phyloP scores from a whole-genome alignment of 441 rosid genomes.

The Croton setiger region DNA sequence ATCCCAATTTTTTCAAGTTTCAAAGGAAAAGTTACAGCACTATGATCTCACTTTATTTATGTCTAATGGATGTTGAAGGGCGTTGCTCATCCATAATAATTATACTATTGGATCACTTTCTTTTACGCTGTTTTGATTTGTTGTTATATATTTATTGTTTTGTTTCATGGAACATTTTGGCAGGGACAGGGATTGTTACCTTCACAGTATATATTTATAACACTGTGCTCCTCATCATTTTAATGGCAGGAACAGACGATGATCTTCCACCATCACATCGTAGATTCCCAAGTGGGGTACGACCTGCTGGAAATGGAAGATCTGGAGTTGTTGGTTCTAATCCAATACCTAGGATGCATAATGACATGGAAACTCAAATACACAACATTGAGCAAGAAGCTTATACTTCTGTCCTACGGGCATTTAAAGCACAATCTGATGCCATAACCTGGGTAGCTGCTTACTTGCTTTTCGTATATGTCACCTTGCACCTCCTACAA shows the following conservation, averaged over 20 bases:
- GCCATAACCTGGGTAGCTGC: constrained; percentile 90
- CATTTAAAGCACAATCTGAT: constrained; percentile 99
- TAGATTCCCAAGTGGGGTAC: constrained; percentile 79
- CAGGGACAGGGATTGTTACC: background rate
- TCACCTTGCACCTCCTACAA: background rate
- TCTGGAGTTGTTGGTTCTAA: constrained; percentile 59
- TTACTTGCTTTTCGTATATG: background rate
- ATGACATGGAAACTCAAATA: constrained; percentile 96
- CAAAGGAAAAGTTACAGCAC: background rate
- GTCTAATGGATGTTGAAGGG: background rate
- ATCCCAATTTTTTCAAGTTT: background rate
- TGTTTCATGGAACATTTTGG: background rate
- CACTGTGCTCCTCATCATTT: constrained; percentile 1
- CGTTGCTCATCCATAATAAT: background rate
- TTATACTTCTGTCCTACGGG: constrained; percentile 81
- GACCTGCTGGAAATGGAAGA: constrained; percentile 79
- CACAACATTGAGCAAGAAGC: constrained; percentile 97
- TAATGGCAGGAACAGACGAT: constrained; percentile 86
- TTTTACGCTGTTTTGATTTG: background rate
- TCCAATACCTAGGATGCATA: constrained; percentile 62
- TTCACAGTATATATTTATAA: background rate
- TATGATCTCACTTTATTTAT: constrained; percentile 1
- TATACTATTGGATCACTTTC: background rate
- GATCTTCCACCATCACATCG: constrained; percentile 96
- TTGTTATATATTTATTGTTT: background rate